phyloP scores from a whole-genome alignment of 2,329 filamentous ascomycete genomes.

The Penicillium sp. region DNA sequence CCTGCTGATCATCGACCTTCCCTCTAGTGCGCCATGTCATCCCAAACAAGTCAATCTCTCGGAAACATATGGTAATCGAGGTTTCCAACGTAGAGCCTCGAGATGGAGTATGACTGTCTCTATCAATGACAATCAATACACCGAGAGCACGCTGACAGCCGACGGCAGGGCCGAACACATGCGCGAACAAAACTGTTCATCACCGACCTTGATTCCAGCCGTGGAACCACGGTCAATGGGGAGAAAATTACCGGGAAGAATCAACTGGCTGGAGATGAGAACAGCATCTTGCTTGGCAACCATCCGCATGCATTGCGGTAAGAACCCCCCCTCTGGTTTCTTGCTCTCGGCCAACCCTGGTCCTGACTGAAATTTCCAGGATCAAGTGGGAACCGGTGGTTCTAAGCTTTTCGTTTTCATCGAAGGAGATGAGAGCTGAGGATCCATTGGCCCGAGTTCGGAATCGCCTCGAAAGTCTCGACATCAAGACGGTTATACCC shows the following conservation, averaged over 20 bases:
- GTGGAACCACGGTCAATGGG: slow-evolving; percentile 73
- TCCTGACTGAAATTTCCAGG: slow-evolving; percentile 38
- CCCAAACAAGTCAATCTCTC: slow-evolving; percentile 74
- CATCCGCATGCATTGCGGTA: slow-evolving; percentile 52
- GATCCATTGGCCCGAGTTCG: slow-evolving; percentile 59
- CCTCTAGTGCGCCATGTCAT: slow-evolving; percentile 61
- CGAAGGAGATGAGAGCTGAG: slow-evolving; percentile 59
- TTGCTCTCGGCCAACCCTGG: background rate
- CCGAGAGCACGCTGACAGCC: slow-evolving; percentile 7
- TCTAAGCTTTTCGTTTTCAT: slow-evolving; percentile 73
- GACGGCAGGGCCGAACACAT: slow-evolving; percentile 52
- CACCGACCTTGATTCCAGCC: slow-evolving; percentile 75
- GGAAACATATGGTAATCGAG: slow-evolving; percentile 76
- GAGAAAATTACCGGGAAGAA: slow-evolving; percentile 60
- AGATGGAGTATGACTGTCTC: slow-evolving; percentile 53
- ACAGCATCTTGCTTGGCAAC: slow-evolving; percentile 65
- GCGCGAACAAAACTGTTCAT: slow-evolving; percentile 65
- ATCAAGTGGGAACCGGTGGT: slow-evolving; percentile 74
- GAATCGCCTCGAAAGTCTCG: slow-evolving; percentile 68
- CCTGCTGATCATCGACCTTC: background rate
- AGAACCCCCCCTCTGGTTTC: background rate
- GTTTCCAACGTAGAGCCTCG: slow-evolving; percentile 60
- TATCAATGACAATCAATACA: background rate
- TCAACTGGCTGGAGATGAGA: slow-evolving; percentile 52
- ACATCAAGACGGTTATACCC: slow-evolving; percentile 75